Percentiles rank a stretch among this genome's conserved stretches.
Conservation (phyloP, 148 eudicot species). For the Chenopodium quinoa region DNA sequence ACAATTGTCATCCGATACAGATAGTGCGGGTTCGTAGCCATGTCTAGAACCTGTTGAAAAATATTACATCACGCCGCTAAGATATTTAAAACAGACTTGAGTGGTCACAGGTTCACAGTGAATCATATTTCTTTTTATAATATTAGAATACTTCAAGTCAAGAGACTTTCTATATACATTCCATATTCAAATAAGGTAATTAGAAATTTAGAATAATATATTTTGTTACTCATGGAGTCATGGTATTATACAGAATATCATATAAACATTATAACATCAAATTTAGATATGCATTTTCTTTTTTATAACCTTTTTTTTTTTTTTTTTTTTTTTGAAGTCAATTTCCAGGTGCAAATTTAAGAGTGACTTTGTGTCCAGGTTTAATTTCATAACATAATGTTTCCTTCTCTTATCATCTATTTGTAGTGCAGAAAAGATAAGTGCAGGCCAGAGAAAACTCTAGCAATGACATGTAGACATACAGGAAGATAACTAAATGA, state of each 20-base stretch:
- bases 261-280: too few relatives aligned
- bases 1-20: conserved; percentile 91
- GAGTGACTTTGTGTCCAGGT: not conserved
- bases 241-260: too few relatives aligned
- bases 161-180: too few relatives aligned
- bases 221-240: too few relatives aligned
- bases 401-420: not conserved
- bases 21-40: conserved; percentile 87
- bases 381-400: not conserved
- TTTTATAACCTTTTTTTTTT: too few relatives aligned
- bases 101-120: not conserved
- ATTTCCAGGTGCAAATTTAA: not conserved
- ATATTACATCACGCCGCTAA: not conserved
- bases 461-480: not conserved
- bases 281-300: too few relatives aligned
- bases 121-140: not conserved
- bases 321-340: too few relatives aligned
- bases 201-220: too few relatives aligned
- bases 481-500: too few relatives aligned
- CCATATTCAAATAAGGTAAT: too few relatives aligned
- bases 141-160: not conserved
- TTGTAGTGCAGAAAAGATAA: not conserved
- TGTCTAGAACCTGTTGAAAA: conserved; percentile 70
- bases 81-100: not conserved
- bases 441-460: not conserved